Evolutionary conservation across 371 early-diverging fungal genomes (phyloP).

Genomic region (Apophysomyces variabilis): DNA sequence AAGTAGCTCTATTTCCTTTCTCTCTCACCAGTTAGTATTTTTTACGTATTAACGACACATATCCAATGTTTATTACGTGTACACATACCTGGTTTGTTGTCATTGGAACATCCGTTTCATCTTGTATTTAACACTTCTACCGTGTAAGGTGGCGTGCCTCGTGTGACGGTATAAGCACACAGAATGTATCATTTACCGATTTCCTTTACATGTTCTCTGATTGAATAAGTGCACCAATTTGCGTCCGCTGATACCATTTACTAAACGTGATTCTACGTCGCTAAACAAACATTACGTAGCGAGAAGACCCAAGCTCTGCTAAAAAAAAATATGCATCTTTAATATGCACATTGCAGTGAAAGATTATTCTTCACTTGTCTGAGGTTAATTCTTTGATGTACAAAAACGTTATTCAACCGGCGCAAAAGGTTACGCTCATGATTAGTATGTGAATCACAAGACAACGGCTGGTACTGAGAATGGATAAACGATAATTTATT

Average conservation of each 20-base stretch:
- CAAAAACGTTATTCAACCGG: too few species aligned
- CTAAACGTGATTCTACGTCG: too few species aligned
- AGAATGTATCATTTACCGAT: not conserved
- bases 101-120: not conserved
- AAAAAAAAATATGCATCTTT: not conserved
- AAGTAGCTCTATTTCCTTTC: not conserved
- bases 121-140: not conserved
- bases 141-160: not conserved
- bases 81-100: too few species aligned
- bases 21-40: too few species aligned
- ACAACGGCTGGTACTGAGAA: too few species aligned
- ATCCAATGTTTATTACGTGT: too few species aligned
- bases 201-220: not conserved
- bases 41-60: too few species aligned
- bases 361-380: not conserved
- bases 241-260: too few species aligned
- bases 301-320: not conserved
- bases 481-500: too few species aligned
- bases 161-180: not conserved
- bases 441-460: too few species aligned
- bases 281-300: not conserved
- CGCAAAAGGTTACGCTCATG: too few species aligned
- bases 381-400: too few species aligned
- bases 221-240: conserved; percentile 3
- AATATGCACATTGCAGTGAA: not conserved